Percentiles rank a stretch among this genome's conserved stretches.
Conservation (phyloP, 169 alveolate genomes). For the Besnoitia besnoiti region DNA sequence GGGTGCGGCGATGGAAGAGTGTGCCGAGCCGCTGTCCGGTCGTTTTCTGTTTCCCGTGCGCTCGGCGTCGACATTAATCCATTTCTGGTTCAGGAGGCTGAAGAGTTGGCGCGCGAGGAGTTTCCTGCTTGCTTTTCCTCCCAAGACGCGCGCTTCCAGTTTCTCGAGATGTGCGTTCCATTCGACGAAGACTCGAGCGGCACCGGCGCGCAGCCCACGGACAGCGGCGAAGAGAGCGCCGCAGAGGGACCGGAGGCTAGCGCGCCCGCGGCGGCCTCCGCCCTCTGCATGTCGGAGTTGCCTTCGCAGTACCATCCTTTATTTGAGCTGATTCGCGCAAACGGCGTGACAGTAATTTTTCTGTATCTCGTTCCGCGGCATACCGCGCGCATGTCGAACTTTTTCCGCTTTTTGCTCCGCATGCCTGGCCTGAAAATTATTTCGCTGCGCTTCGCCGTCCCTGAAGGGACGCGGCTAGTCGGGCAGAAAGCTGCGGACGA, state of each 20-base stretch:
- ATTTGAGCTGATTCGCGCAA: background rate
- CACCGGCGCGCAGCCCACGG: background rate
- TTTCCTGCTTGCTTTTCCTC: background rate
- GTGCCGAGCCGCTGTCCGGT: background rate
- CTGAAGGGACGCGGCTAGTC: background rate
- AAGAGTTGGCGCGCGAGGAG: background rate
- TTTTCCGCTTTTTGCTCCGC: background rate
- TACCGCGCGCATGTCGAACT: background rate
- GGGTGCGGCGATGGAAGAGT: background rate
- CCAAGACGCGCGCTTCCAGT: background rate
- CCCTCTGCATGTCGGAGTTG: background rate
- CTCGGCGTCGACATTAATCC: constrained; percentile 3
- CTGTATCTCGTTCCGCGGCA: background rate
- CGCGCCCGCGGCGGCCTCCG: background rate
- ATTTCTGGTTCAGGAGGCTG: background rate
- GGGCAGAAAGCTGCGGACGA: background rate
- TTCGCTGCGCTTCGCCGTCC: background rate
- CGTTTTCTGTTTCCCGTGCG: background rate
- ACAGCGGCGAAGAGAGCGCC: background rate
- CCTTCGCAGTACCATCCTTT: background rate
- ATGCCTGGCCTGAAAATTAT: background rate
- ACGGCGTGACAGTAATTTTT: background rate
- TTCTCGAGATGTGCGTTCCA: background rate
- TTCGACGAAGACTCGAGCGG: background rate
- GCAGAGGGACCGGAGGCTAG: background rate